Evolutionary conservation across 2,329 filamentous ascomycete genomes (phyloP), one percentile per base, ranked within the genome.

Genomic region (Akanthomyces dipterigenus): DNA sequence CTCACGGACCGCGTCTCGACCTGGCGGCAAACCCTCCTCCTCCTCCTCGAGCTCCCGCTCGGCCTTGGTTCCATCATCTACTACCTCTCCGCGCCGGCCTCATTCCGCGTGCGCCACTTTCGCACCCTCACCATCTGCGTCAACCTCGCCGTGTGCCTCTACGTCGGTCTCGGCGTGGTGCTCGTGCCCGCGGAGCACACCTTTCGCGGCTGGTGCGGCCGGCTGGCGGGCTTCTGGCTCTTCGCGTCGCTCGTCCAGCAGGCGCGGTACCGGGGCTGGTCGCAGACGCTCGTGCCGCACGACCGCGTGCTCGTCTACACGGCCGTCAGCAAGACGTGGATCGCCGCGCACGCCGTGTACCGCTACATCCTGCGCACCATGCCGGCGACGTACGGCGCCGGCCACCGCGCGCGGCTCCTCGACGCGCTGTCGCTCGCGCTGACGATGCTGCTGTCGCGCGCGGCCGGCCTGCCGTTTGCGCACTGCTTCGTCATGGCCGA

Each of bases 401-500:
- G 62, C n/a, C 31, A 54, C 31, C 57, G 62, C 5, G 24, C 43
- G 28, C 62, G 62, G 1, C 53, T 63, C 28, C 42, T 61, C 20
- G 62, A 63, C 18, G 51, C 16, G 38, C 55, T 61, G 28, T 58
- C 62, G 26, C 62, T 63, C 45, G 51, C 31, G n/a, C 12, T 61
- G 36, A 56, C 62, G 18, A 26, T 40, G 16, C 36, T 53, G 28
- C 45, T 63, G 11, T 57, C 58, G 26, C 42, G 45, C 36, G 50
- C 53, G 3, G n/a, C 57, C 5, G 46, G 58, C 16, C 40, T 61
- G 20, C 53, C 58, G 20, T 63, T 54, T 28, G 58, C 60, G 40
- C 60, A 61, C 57, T 63, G 62, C 53, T 63, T 61, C 24, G 62
- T 60, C 38, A 63, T 61, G 62, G 62, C 62, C 7, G 62, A 63